Conservation (phyloP, 2,329 filamentous ascomycete species). For the Pestalotiopsis sp. region DNA sequence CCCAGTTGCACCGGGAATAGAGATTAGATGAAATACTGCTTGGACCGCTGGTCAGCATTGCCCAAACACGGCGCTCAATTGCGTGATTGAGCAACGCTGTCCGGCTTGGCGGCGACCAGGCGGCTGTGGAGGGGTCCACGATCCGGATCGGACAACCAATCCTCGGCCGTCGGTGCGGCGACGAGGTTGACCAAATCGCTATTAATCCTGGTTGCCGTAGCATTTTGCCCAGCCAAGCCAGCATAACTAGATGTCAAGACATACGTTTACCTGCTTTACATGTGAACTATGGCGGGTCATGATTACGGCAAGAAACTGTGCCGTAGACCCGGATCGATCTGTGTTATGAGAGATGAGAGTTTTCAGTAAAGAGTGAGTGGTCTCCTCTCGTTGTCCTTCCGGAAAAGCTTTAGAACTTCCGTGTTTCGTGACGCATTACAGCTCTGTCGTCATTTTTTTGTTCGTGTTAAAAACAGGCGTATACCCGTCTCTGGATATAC, state of each 20-base stretch:
- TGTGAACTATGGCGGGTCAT: not conserved
- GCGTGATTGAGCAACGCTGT: constrained; percentile 10
- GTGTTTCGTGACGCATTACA: not conserved
- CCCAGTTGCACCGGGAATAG: not conserved
- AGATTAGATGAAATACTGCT: constrained; percentile 8
- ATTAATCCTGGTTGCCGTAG: not conserved
- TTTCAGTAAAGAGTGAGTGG: not conserved
- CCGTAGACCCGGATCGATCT: not conserved
- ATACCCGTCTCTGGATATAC: not conserved
- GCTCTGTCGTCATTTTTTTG: not conserved
- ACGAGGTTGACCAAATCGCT: not conserved
- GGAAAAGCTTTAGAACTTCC: not conserved
- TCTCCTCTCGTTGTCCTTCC: not conserved
- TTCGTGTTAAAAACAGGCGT: not conserved
- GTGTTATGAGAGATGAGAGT: not conserved
- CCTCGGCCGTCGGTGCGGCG: not conserved
- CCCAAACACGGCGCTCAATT: constrained; percentile 5
- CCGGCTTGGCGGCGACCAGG: constrained; percentile 10
- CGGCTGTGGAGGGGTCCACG: not conserved
- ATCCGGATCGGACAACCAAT: constrained; percentile 6
- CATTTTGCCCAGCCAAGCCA: not conserved
- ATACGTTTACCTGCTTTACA: not conserved
- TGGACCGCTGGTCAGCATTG: constrained; percentile 6
- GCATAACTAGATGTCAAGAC: not conserved
- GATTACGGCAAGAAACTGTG: not conserved